Percentiles rank a stretch among this genome's conserved stretches.
Conservation (phyloP, 2,329 filamentous ascomycete genomes). For the Claviceps sp. region DNA sequence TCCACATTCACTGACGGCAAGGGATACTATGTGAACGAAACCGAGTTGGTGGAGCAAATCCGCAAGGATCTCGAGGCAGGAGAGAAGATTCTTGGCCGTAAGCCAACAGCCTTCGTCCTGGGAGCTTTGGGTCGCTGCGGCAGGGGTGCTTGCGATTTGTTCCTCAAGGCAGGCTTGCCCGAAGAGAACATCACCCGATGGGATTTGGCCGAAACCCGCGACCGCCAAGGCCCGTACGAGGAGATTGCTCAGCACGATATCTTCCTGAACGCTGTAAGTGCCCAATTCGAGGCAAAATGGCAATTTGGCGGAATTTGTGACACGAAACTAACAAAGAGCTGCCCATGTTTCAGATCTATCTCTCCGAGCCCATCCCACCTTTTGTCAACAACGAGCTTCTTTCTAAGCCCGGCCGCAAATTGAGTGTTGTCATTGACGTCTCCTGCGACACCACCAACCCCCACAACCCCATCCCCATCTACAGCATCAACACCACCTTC, state of each 20-base stretch:
- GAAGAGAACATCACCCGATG: conserved; percentile 35
- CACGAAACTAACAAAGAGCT: background rate
- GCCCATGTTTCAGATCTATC: conserved; percentile 5
- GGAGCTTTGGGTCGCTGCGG: conserved; percentile 77
- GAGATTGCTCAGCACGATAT: conserved; percentile 62
- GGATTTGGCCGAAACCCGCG: conserved; percentile 66
- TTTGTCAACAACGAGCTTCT: conserved; percentile 66
- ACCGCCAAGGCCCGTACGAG: conserved; percentile 55
- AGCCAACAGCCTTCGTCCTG: conserved; percentile 66
- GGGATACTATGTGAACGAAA: conserved; percentile 1
- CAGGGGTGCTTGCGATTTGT: conserved; percentile 69
- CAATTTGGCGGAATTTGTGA: background rate
- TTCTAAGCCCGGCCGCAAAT: conserved; percentile 47
- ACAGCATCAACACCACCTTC: conserved; percentile 75
- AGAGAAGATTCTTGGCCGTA: conserved; percentile 52
- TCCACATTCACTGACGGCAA: conserved; percentile 1
- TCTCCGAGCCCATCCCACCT: conserved; percentile 33
- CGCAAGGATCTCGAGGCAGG: conserved; percentile 46
- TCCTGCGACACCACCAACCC: conserved; percentile 45
- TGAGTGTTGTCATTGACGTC: conserved; percentile 73
- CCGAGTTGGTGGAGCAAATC: conserved; percentile 25
- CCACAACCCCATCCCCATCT: conserved; percentile 62
- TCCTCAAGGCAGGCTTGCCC: conserved; percentile 50
- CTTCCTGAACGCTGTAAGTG: conserved; percentile 34
- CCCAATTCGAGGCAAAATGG: background rate